phyloP scores from a whole-genome alignment of 257 asterid species.

The Capsicum chinense region DNA sequence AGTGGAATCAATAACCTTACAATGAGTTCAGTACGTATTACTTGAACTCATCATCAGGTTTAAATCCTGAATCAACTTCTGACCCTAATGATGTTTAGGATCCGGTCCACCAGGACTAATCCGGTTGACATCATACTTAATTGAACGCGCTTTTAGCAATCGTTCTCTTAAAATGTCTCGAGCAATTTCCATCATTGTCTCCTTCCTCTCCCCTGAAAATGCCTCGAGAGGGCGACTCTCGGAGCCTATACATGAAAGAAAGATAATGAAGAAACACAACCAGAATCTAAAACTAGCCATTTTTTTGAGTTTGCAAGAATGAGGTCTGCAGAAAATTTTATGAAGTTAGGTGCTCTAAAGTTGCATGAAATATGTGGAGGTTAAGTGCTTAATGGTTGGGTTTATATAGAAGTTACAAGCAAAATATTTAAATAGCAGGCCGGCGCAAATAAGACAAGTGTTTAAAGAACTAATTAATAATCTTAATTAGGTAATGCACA shows the following conservation, averaged over 20 bases:
- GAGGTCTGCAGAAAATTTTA: neutral
- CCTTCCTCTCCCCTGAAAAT: neutral
- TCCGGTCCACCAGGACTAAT: conserved; percentile 32
- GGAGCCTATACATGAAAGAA: conserved; percentile 23
- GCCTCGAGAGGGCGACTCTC: neutral
- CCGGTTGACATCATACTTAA: conserved; percentile 21
- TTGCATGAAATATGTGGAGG: conserved; percentile 21
- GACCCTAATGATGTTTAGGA: conserved; percentile 30
- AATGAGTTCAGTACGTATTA: neutral
- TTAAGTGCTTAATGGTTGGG: conserved; percentile 5
- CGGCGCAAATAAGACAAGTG: conserved; percentile 13
- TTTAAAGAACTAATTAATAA: neutral
- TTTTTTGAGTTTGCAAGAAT: neutral
- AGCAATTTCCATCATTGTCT: conserved; percentile 26
- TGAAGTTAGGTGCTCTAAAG: conserved; percentile 8
- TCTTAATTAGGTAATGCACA: neutral
- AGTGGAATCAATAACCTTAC: neutral
- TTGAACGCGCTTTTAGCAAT: neutral
- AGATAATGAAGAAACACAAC: conserved; percentile 27
- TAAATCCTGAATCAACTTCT: neutral
- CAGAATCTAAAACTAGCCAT: conserved; percentile 31
- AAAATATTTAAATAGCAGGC: neutral
- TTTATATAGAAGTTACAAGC: conserved; percentile 11
- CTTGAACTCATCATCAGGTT: neutral
- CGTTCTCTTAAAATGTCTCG: conserved; percentile 21